Percentiles rank a stretch among this genome's conserved stretches.
These are phyloP conservation scores for Alternaria solani DNA, from an alignment of 2,329 filamentous ascomycete genomes.

Conservation along the genomic window DNA sequence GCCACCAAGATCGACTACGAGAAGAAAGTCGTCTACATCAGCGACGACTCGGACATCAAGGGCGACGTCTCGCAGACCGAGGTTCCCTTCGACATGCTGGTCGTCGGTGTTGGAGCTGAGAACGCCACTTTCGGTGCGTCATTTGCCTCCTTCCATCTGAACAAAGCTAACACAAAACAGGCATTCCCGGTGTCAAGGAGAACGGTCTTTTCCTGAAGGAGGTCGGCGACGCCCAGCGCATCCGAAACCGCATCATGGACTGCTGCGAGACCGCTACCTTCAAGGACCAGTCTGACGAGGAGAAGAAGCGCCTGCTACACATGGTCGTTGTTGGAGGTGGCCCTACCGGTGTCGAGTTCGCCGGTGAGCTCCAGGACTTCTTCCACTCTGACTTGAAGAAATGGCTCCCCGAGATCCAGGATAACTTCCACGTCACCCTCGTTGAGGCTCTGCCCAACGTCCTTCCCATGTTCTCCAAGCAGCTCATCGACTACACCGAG, in stretches of 20 bases:
- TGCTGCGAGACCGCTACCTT: slow-evolving; percentile 98
- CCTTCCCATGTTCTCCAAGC: slow-evolving; percentile 97
- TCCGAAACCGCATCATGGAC: slow-evolving; percentile 99
- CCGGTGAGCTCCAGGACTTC: slow-evolving; percentile 97
- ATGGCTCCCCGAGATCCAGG: slow-evolving; percentile 93
- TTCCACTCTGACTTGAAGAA: slow-evolving; percentile 98
- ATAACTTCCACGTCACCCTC: slow-evolving; percentile 95
- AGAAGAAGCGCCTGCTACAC: slow-evolving; percentile 92
- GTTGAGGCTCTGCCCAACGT: slow-evolving; percentile 97
- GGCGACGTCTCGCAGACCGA: slow-evolving; percentile 82
- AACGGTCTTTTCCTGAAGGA: slow-evolving; percentile 99
- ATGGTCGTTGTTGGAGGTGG: slow-evolving; percentile 91
- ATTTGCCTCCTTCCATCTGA: not conserved
- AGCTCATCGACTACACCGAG: slow-evolving; percentile 99
- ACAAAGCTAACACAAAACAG: slow-evolving; percentile 47
- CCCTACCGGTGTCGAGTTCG: slow-evolving; percentile 97
- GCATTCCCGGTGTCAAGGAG: slow-evolving; percentile 92
- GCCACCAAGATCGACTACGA: slow-evolving; percentile 94
- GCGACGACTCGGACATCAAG: slow-evolving; percentile 92
- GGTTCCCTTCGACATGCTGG: slow-evolving; percentile 97
- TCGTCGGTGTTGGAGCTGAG: slow-evolving; percentile 95
- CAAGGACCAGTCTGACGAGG: slow-evolving; percentile 90
- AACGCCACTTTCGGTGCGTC: slow-evolving; percentile 90
- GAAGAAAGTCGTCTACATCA: slow-evolving; percentile 86
- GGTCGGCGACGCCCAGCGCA: slow-evolving; percentile 92